phyloP scores from a whole-genome alignment of 2,329 filamentous ascomycete genomes.

The Fusarium longipes region DNA sequence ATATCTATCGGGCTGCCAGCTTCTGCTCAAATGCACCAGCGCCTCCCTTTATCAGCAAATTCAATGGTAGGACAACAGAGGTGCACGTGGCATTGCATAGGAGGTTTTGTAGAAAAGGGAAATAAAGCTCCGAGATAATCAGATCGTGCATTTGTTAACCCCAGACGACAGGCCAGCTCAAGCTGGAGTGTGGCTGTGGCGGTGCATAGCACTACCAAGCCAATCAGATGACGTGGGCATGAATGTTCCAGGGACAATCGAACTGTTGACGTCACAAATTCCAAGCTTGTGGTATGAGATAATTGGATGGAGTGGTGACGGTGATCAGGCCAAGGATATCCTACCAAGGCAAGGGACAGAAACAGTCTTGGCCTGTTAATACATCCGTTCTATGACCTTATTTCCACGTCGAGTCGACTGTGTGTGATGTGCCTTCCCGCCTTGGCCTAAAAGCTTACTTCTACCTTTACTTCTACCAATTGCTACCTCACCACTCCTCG shows the following conservation, averaged over 20 bases:
- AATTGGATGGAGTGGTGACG: constrained; percentile 32
- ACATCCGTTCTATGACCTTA: constrained; percentile 22
- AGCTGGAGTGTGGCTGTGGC: constrained; percentile 13
- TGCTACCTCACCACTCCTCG: not conserved
- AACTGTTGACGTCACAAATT: constrained; percentile 31
- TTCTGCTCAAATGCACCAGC: not conserved
- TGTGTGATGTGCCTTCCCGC: not conserved
- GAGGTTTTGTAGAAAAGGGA: constrained; percentile 5
- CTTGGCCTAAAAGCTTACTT: constrained; percentile 25
- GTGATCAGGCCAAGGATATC: constrained; percentile 5
- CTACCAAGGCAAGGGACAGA: not conserved
- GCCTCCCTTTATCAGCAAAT: not conserved
- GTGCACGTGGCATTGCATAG: constrained; percentile 6
- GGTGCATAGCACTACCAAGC: not conserved
- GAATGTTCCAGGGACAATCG: constrained; percentile 28
- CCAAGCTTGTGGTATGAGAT: constrained; percentile 18
- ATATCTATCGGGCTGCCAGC: too few species aligned
- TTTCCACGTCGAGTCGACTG: constrained; percentile 6
- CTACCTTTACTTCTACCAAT: not conserved
- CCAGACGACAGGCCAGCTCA: not conserved
- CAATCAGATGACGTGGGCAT: constrained; percentile 26
- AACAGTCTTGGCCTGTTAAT: constrained; percentile 6
- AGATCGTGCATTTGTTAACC: not conserved
- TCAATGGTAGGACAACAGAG: not conserved
- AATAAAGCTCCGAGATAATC: constrained; percentile 5